Evolutionary conservation across 2,329 filamentous ascomycete genomes (phyloP).

Genomic region (Lachnellula cervina): DNA sequence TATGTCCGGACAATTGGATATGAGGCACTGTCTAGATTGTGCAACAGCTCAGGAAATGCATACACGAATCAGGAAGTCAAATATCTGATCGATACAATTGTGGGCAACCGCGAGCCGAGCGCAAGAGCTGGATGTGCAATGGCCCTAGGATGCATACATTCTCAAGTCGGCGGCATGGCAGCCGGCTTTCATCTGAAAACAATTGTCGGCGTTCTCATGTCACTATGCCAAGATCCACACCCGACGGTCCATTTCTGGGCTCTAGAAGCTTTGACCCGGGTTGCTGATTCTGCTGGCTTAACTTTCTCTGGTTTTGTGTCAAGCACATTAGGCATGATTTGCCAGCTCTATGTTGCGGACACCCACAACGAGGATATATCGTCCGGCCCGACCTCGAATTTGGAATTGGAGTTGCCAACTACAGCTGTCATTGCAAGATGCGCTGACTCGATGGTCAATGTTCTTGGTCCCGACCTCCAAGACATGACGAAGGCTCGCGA

Average conservation of each 20-base stretch:
- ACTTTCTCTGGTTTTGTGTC: constrained; percentile 89
- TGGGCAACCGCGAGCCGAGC: constrained; percentile 87
- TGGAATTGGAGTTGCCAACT: constrained; percentile 80
- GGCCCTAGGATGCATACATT: constrained; percentile 88
- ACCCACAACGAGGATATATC: constrained; percentile 82
- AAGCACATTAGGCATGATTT: constrained; percentile 87
- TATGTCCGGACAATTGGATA: constrained; percentile 83
- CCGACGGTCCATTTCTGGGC: constrained; percentile 96
- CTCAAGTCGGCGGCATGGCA: constrained; percentile 95
- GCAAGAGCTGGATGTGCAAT: constrained; percentile 92
- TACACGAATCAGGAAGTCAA: constrained; percentile 91
- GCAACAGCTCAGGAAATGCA: constrained; percentile 68
- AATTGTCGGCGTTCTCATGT: constrained; percentile 97
- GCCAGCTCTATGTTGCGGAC: constrained; percentile 86
- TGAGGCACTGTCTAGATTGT: constrained; percentile 79
- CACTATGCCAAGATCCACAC: constrained; percentile 90
- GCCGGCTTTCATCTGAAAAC: constrained; percentile 95
- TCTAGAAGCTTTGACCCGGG: constrained; percentile 77
- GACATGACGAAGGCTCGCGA: constrained; percentile 89
- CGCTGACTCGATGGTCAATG: constrained; percentile 93
- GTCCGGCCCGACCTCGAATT: constrained; percentile 78
- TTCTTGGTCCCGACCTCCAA: constrained; percentile 90
- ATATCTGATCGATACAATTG: constrained; percentile 87
- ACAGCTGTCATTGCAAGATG: constrained; percentile 79
- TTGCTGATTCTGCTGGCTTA: constrained; percentile 86